A percentile compares a stretch with the other conserved stretches of the same genome.
phyloP scores from a whole-genome alignment of 2,329 filamentous ascomycete genomes.

The Microsporum canis region DNA sequence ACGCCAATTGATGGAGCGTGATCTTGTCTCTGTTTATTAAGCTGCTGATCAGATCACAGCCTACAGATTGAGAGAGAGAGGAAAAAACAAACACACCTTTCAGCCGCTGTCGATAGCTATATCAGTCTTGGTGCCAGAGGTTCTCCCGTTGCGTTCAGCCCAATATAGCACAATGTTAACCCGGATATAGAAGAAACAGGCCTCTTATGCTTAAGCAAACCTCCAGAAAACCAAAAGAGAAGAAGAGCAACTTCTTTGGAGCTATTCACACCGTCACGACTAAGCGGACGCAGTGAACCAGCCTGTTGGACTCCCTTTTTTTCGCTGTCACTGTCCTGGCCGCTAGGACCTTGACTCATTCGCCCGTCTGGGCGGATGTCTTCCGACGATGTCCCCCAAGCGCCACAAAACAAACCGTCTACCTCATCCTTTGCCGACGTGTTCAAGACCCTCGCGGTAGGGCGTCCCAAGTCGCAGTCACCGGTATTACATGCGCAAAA shows the following conservation, averaged over 20 bases:
- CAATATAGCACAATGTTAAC: background rate
- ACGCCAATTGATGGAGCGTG: no score
- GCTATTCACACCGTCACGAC: background rate
- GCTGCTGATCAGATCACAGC: no score
- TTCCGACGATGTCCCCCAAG: constrained; percentile 32
- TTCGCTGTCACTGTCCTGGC: background rate
- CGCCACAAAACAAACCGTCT: constrained; percentile 25
- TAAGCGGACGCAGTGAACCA: background rate
- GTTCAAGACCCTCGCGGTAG: constrained; percentile 32
- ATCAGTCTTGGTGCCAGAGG: background rate
- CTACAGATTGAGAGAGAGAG: no score
- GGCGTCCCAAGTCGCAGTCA: constrained; percentile 30
- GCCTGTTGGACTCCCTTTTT: background rate
- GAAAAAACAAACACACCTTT: background rate
- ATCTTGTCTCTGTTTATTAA: no score
- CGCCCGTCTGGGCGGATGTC: constrained; percentile 27
- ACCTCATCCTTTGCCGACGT: constrained; percentile 34
- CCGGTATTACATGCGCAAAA: constrained; percentile 25
- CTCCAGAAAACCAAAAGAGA: background rate
- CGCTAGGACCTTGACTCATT: background rate
- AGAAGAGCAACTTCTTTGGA: background rate
- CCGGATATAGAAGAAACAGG: background rate
- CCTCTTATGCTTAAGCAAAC: background rate
- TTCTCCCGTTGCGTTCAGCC: background rate
- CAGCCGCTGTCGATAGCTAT: background rate